Evolutionary conservation across 1,139 yeast species (phyloP).

Genomic region (Pneumocystis jirovecii): DNA sequence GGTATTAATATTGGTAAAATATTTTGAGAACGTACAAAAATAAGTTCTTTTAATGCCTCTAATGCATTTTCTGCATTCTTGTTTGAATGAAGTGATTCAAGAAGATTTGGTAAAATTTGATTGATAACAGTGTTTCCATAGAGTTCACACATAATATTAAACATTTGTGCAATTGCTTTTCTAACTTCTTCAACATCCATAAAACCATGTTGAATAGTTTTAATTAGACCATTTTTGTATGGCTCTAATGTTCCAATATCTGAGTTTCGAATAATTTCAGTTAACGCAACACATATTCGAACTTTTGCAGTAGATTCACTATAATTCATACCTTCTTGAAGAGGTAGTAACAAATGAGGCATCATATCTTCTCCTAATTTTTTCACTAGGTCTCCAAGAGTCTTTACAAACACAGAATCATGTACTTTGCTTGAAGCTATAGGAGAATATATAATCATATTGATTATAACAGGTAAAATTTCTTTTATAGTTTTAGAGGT

Average conservation of each 20-base stretch:
- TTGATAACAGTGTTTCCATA: slow-evolving; percentile 80
- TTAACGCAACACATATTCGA: slow-evolving; percentile 89
- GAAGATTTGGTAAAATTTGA: slow-evolving; percentile 70
- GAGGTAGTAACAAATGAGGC: slow-evolving; percentile 69
- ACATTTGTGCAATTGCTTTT: slow-evolving; percentile 81
- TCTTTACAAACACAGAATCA: slow-evolving; percentile 79
- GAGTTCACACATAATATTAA: slow-evolving; percentile 68
- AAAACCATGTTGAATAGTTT: slow-evolving; percentile 63
- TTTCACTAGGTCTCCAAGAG: slow-evolving; percentile 88
- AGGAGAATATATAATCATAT: slow-evolving; percentile 62
- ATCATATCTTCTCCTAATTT: slow-evolving; percentile 87
- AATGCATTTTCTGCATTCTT: slow-evolving; percentile 61
- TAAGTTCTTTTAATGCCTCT: slow-evolving; percentile 77
- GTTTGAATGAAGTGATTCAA: slow-evolving; percentile 50
- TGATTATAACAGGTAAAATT: slow-evolving; percentile 70
- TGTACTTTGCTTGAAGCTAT: slow-evolving; percentile 68
- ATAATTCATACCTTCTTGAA: slow-evolving; percentile 50
- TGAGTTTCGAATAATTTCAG: slow-evolving; percentile 70
- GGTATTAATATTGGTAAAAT: slow-evolving; percentile 92
- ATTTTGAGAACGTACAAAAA: slow-evolving; percentile 78
- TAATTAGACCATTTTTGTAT: slow-evolving; percentile 56
- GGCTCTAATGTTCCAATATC: slow-evolving; percentile 45
- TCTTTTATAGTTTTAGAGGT: slow-evolving; percentile 95
- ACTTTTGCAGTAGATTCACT: slow-evolving; percentile 71
- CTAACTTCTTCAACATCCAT: slow-evolving; percentile 66